These are phyloP conservation scores for Aurantiochytrium sp. DNA, from an alignment of 108 stramenopile genomes.

Conservation along the genomic window DNA sequence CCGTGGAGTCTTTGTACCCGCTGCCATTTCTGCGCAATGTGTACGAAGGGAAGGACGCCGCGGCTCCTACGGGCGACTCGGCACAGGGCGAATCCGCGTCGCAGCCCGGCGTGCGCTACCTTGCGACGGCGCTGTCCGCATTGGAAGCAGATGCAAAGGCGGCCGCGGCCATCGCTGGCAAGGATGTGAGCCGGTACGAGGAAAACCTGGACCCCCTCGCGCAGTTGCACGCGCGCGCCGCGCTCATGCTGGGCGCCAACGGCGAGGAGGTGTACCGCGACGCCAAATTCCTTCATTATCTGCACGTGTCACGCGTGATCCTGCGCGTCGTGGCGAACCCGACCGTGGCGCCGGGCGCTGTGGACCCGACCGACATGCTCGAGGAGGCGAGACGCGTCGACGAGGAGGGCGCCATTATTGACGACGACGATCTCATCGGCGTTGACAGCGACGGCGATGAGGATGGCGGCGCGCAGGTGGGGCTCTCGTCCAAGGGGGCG, in stretches of 20 bases:
- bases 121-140: conserved; percentile 17
- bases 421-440: not conserved
- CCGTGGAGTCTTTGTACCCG: not conserved
- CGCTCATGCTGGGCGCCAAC: conserved; percentile 28
- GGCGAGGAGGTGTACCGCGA: conserved; percentile 29
- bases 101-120: not conserved
- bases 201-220: not conserved
- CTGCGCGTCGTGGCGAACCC: conserved; percentile 22
- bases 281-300: not conserved
- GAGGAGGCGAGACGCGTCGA: not conserved
- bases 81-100: not conserved
- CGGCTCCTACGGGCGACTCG: not conserved
- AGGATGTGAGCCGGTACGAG: not conserved
- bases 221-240: not conserved
- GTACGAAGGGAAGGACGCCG: not conserved
- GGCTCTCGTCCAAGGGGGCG: too few relatives aligned
- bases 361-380: conserved; percentile 17
- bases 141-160: not conserved
- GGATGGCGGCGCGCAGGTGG: too few relatives aligned
- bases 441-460: not conserved
- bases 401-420: not conserved
- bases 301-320: not conserved
- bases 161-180: not conserved
- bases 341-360: not conserved
- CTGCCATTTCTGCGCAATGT: conserved; percentile 17